Evolutionary conservation across 1,139 yeast genomes (phyloP).

Genomic region (Saccharomyces hybrid): DNA sequence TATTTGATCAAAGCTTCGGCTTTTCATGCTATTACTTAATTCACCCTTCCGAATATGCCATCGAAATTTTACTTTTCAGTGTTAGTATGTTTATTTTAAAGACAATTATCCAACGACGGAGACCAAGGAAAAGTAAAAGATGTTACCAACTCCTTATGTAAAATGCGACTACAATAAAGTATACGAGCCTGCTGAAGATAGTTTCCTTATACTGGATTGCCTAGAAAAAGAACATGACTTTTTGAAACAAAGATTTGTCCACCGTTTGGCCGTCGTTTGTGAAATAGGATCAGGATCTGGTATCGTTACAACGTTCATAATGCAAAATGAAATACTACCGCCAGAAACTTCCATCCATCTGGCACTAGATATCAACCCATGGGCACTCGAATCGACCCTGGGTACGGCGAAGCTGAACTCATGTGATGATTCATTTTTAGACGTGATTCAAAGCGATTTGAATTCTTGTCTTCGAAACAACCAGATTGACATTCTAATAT

Average conservation of each 20-base stretch:
- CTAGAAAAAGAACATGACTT: slow-evolving; percentile 51
- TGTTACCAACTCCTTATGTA: slow-evolving; percentile 52
- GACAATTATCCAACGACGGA: too few relatives aligned
- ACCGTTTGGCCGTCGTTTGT: slow-evolving; percentile 46
- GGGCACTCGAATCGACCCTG: slow-evolving; percentile 55
- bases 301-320: slow-evolving; percentile 66
- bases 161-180: slow-evolving; percentile 47
- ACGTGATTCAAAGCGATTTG: slow-evolving; percentile 53
- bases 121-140: slow-evolving; percentile 14
- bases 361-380: slow-evolving; percentile 73
- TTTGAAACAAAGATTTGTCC: slow-evolving; percentile 32
- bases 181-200: slow-evolving; percentile 92
- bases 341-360: slow-evolving; percentile 39
- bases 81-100: too few relatives aligned
- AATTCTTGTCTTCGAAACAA: slow-evolving; percentile 41
- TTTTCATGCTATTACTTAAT: neutral
- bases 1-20: neutral
- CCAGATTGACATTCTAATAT: slow-evolving; percentile 61
- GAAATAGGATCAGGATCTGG: slow-evolving; percentile 95
- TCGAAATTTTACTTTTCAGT: neutral
- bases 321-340: slow-evolving; percentile 22
- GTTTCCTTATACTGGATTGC: slow-evolving; percentile 71
- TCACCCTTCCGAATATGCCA: neutral
- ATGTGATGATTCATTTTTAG: slow-evolving; percentile 37
- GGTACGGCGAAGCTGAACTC: slow-evolving; percentile 46